Evolutionary conservation across 495 filamentous ascomycete genomes (phyloP), one percentile per base, ranked within the genome.

Genomic region (Neurospora cerealis): DNA sequence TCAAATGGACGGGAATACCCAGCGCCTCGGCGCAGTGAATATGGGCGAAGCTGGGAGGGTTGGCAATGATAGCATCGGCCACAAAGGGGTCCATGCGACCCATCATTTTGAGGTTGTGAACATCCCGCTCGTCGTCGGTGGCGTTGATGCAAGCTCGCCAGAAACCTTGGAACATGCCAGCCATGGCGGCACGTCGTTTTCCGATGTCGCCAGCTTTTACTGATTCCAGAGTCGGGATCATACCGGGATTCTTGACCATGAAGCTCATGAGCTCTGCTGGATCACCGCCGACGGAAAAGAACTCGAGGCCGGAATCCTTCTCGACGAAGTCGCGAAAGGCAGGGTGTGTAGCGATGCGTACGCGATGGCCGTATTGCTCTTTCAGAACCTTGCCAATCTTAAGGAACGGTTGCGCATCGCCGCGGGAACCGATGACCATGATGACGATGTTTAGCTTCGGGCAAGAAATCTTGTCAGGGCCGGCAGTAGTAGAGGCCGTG

Each of bases 231-330:
- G 88, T 88, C 0, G 93, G 93, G 81, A 94, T 90, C 72, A 96
- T 83, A 2, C 93, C 91, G 15, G 92, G 91, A 80, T 96, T 93
- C 78, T 93, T 93, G 28, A 94, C 92, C 93, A 95, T 94, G 76
- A 92, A 95, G 3, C 91, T 88, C 93, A 96, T 96, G 34, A 96
- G 86, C 77, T 93, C 89, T 1, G 89, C 85, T 19, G 93, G 93
- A 78, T 95, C 91, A 38, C 93, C 93, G 13, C 93, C 92, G 42
- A 95, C 93, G 66, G 82, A 87, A 82, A 93, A 95, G 80, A 94
- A 95, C 78, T 95, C 93, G 5, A 95, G 82, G 0, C 88, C 90
- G 0, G 77, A 80, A 77, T 89, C 88, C n/a, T 91, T 87, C 71
- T 88, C 83, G 28, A 95, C 87, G 72, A 92, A 91, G 5, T 88